These are phyloP conservation scores for Lasiodiplodia sp. DNA, from an alignment of 2,329 filamentous ascomycete species.

Conservation along the genomic window DNA sequence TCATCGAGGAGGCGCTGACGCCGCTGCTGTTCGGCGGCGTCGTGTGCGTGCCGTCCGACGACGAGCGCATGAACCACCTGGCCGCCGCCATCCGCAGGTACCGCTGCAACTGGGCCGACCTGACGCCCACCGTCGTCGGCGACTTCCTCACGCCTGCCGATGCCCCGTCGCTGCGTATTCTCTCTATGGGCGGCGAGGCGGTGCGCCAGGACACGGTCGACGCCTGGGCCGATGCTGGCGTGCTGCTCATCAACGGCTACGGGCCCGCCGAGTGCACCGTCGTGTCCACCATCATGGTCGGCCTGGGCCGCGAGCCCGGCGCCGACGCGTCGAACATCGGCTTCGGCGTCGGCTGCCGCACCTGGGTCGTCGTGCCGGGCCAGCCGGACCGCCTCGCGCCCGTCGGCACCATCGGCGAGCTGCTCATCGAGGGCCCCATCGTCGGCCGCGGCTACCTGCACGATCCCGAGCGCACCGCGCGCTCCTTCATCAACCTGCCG, in stretches of 20 bases:
- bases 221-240: constrained; percentile 31
- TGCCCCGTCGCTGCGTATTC: constrained; percentile 45
- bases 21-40: constrained; percentile 48
- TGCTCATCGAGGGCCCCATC: constrained; percentile 45
- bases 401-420: constrained; percentile 45
- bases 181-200: constrained; percentile 44
- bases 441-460: constrained; percentile 46
- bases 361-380: constrained; percentile 40
- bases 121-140: constrained; percentile 48
- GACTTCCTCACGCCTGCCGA: constrained; percentile 44
- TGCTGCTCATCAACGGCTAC: background rate
- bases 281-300: constrained; percentile 32
- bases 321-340: background rate
- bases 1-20: constrained; percentile 45
- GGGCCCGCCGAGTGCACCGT: background rate
- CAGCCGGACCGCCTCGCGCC: constrained; percentile 40
- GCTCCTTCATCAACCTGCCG: constrained; percentile 40
- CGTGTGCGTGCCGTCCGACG: constrained; percentile 45
- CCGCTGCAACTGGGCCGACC: constrained; percentile 39
- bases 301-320: too few species aligned
- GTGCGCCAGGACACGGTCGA: constrained; percentile 32
- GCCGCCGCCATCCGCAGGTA: constrained; percentile 48
- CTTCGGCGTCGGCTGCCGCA: background rate
- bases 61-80: constrained; percentile 52
- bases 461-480: constrained; percentile 40